Conservation (phyloP, 345 rosid species). For the Citrus australasica region DNA sequence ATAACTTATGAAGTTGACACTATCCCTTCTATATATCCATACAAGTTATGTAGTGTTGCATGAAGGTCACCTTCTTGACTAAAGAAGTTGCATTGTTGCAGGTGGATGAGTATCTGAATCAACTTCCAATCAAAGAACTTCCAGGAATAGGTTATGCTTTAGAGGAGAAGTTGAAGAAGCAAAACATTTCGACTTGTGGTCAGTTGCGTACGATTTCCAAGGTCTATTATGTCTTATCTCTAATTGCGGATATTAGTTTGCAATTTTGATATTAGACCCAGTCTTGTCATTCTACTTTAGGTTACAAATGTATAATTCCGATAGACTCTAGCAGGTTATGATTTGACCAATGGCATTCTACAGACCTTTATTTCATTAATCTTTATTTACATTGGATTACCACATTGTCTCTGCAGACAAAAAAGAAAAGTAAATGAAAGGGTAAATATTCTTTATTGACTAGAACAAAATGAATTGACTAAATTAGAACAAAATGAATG, state of each 20-base stretch:
- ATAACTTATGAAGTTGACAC: not conserved
- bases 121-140: constrained; percentile 72
- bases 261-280: not conserved
- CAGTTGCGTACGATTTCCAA: constrained; percentile 70
- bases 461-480: not conserved
- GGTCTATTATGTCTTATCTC: constrained; percentile 32
- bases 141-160: constrained; percentile 90
- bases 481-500: not conserved
- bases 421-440: not conserved
- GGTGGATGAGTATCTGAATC: constrained; percentile 70
- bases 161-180: constrained; percentile 72
- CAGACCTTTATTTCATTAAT: not conserved
- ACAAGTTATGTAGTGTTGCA: not conserved
- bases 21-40: not conserved
- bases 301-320: not conserved
- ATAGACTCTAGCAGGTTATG: not conserved
- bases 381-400: not conserved
- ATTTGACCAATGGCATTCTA: not conserved
- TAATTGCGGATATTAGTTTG: constrained; percentile 3
- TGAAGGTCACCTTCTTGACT: constrained; percentile 7
- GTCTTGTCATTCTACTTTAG: not conserved
- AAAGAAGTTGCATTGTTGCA: constrained; percentile 22
- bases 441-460: not conserved
- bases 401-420: not conserved
- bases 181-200: constrained; percentile 65